Evolutionary conservation across 352 stramenopile genomes (phyloP).

Genomic region (Albugo candida): DNA sequence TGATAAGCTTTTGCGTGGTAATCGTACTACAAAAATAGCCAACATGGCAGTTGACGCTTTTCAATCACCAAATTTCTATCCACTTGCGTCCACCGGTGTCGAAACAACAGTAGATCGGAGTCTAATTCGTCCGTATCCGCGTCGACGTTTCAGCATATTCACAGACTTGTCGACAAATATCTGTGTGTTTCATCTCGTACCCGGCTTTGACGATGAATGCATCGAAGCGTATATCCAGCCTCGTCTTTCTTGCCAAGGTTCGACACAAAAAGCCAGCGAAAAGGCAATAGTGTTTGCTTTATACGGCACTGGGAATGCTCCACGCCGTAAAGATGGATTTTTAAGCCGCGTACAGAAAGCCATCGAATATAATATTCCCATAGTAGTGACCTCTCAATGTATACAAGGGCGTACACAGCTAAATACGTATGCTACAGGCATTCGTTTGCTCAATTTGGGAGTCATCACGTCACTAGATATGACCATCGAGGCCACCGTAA

Average conservation of each 20-base stretch:
- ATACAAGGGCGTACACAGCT: conserved; percentile 83
- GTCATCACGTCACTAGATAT: conserved; percentile 92
- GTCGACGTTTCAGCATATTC: conserved; percentile 76
- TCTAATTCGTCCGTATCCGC: conserved; percentile 76
- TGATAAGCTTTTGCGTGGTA: conserved; percentile 88
- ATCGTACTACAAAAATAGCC: conserved; percentile 91
- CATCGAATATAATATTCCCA: conserved; percentile 61
- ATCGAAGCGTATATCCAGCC: conserved; percentile 57
- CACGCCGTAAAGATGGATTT: conserved; percentile 74
- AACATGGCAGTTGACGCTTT: conserved; percentile 89
- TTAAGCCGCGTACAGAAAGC: conserved; percentile 72
- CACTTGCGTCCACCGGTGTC: conserved; percentile 85
- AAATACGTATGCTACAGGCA: conserved; percentile 85
- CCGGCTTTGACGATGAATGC: conserved; percentile 72
- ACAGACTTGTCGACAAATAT: conserved; percentile 84
- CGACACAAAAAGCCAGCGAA: conserved; percentile 20
- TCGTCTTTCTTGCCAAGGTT: conserved; percentile 1
- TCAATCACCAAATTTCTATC: conserved; percentile 90
- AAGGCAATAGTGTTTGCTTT: conserved; percentile 82
- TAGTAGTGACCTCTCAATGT: conserved; percentile 90
- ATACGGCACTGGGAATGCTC: conserved; percentile 92
- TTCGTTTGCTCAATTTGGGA: conserved; percentile 75
- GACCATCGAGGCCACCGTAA: conserved; percentile 87
- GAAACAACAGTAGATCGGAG: conserved; percentile 83
- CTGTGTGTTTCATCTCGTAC: conserved; percentile 82